phyloP scores from a whole-genome alignment of 2,329 filamentous ascomycete species.

The Colletotrichum acutatum region DNA sequence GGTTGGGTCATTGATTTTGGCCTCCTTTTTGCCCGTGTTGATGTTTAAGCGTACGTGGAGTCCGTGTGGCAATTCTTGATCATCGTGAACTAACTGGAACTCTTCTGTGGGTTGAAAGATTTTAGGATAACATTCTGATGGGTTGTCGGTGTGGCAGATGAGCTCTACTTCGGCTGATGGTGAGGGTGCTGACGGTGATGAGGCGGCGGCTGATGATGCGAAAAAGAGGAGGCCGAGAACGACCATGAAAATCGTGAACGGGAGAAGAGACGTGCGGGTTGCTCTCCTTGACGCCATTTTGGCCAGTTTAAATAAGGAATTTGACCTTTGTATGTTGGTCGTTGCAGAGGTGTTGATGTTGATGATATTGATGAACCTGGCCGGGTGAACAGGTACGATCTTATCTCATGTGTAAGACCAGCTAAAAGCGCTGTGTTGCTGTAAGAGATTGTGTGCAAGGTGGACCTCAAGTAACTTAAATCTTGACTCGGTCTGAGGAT shows the following conservation, averaged over 20 bases:
- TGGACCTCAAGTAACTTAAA: neutral
- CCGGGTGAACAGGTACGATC: neutral
- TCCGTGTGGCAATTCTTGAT: conserved; percentile 73
- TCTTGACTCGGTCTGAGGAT: neutral
- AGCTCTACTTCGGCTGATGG: conserved; percentile 60
- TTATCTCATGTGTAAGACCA: neutral
- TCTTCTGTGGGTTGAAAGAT: conserved; percentile 72
- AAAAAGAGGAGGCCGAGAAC: conserved; percentile 28
- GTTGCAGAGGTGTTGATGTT: neutral
- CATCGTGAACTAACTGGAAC: conserved; percentile 71
- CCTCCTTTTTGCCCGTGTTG: conserved; percentile 71
- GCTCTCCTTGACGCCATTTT: conserved; percentile 17
- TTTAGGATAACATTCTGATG: conserved; percentile 72
- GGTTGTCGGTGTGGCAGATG: conserved; percentile 72
- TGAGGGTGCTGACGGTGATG: conserved; percentile 36
- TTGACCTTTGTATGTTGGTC: neutral
- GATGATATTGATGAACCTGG: neutral
- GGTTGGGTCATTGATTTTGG: conserved; percentile 71
- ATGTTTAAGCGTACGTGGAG: conserved; percentile 76
- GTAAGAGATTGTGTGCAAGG: neutral
- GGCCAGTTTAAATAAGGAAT: neutral
- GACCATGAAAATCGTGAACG: conserved; percentile 19
- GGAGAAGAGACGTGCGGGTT: neutral
- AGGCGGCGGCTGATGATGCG: conserved; percentile 16
- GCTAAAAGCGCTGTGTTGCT: neutral